Evolutionary conservation across 257 asterid species (phyloP), one percentile per base, ranked within the genome.

Genomic region (Penstemon newberryi): DNA sequence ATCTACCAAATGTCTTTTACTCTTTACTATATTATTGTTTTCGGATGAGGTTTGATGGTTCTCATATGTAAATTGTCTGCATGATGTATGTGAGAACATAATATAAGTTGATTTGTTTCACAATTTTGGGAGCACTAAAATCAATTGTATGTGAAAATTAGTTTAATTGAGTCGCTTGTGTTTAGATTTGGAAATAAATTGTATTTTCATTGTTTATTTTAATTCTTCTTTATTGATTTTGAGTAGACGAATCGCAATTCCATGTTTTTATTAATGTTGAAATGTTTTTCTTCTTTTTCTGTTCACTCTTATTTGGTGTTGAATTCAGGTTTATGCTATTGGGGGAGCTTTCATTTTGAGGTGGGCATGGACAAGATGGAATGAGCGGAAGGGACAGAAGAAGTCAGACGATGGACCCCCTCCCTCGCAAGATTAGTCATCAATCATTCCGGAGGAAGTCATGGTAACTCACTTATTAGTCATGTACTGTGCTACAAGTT

Each of bases 341-440:
- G 97, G 97, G 5, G 94, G 95, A 54, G 73, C 83, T 78, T 78
- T 90, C 73, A 70, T 93, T 54, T 51, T 84, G 78, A 83, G 81
- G 77, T 90, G 98, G 98, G 97, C 95, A 8, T 93, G 96, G 97
- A 73, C 65, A 38, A 84, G 89, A 69, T 93, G 97, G 97, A 93
- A 90, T 5, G 97, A 93, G 51, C 75, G 87, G 69, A 89, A 75
- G 77, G 83, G 84, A 8, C 81, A 70, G 54, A 85, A 83, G 86
- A 82, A 75, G 79, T 70, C 95, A 0, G 82, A 79, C 1, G 70
- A 82, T 18, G 92, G 75, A 66, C 82, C 92, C 67, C 79, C 91
- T 10, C 87, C 95, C 1, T 6, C 77, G 36, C 44, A 19, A 13
- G 94, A 86, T 59, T 85, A 83, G 78, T 64, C 69, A 3, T 64